These are phyloP conservation scores for Aspergillus uvarum DNA, from an alignment of 2,329 filamentous ascomycete species.

Conservation along the genomic window DNA sequence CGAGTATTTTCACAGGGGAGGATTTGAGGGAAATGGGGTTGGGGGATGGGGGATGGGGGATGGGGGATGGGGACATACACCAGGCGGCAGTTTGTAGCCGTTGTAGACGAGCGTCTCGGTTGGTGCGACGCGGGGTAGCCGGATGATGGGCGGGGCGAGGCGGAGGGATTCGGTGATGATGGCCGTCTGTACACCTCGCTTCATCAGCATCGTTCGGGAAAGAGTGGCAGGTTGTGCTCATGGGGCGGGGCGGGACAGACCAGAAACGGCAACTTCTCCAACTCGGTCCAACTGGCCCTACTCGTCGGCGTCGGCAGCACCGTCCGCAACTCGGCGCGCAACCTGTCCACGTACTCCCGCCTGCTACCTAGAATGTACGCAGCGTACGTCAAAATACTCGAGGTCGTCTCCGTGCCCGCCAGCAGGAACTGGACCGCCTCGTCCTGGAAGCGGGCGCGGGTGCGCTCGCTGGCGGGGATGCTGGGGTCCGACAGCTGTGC, in stretches of 20 bases:
- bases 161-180: conserved; percentile 34
- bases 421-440: conserved; percentile 41
- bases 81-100: conserved; percentile 30
- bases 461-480: conserved; percentile 5
- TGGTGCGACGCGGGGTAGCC: conserved; percentile 30
- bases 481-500: conserved; percentile 15
- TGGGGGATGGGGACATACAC: conserved; percentile 13
- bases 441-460: conserved; percentile 13
- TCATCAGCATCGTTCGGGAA: background rate
- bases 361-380: conserved; percentile 28
- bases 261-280: conserved; percentile 45
- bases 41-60: too few relatives aligned
- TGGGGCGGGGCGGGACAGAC: conserved; percentile 11
- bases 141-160: conserved; percentile 36
- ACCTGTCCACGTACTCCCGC: conserved; percentile 9
- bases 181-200: background rate
- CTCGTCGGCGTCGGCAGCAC: conserved; percentile 29
- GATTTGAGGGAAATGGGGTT: background rate
- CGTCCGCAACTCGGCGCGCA: conserved; percentile 29
- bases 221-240: too few relatives aligned
- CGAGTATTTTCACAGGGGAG: too few relatives aligned
- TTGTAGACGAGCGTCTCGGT: conserved; percentile 30
- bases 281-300: conserved; percentile 26
- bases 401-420: conserved; percentile 44
- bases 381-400: conserved; percentile 26